Evolutionary conservation across 75 land plant genomes (phyloP), one percentile per base, ranked within the genome.

Genomic region (Picea glauca): DNA sequence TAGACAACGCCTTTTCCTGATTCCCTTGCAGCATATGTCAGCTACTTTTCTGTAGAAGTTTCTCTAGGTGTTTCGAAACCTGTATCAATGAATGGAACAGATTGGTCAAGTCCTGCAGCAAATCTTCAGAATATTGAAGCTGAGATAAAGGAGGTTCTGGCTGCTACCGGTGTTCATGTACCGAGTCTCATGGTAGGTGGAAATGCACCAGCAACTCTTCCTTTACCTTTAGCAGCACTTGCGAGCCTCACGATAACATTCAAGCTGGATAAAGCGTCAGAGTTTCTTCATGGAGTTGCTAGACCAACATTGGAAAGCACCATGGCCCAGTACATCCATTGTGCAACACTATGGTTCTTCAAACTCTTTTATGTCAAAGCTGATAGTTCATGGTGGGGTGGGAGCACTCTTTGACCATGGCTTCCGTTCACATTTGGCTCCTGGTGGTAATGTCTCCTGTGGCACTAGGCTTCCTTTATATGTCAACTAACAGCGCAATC

Each of bases 31-130:
- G 63, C 81, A 26, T 86, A 91, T 77, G 80, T 92, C 17, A 93
- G 94, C 78, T 93, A 88, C 79, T 90, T 88, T 21, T 79, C 89
- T 14, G 92, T 94, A 18, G 96, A 93, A 81, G 79, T 90, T 30
- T 86, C 90, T 76, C 94, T 94, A 75, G 96, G 96, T 20, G 77
- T 90, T 62, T 93, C 92, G 94, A 92, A 93, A 65, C 85, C 81
- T 77, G 94, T 89, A 73, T 78, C 83, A 56, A 89, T 93, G 92
- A 93, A 93, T 87, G 96, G 96, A 86, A 87, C 70, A 20, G 96
- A 93, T 74, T 93, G 96, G 96, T 94, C 96, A 31, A 93, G 92
- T 79, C 96, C 96, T 75, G 88, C 89, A 40, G 86, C 94, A 70
- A 86, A 79, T 61, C 88, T 93, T 78, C 85, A 78, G 0, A 58